Conservation (phyloP, 108 stramenopile genomes). For the Fragilaria crotonensis region DNA sequence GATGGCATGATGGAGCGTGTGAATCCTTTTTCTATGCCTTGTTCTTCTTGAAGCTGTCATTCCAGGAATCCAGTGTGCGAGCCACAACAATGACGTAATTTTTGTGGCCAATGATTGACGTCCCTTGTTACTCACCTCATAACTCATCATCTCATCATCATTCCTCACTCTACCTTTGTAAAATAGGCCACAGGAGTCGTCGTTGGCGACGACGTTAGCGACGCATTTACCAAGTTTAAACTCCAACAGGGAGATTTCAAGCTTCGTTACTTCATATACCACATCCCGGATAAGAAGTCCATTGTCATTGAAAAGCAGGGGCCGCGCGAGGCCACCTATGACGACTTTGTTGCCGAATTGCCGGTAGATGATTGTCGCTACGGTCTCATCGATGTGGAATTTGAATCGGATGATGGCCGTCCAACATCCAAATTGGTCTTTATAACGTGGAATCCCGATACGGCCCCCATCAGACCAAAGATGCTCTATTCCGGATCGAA, state of each 20-base stretch:
- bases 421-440: slow-evolving; percentile 89
- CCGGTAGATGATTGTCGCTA: slow-evolving; percentile 91
- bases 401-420: slow-evolving; percentile 81
- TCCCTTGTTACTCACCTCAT: too few species aligned
- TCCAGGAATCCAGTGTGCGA: too few species aligned
- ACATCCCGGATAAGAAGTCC: slow-evolving; percentile 75
- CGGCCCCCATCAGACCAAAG: slow-evolving; percentile 76
- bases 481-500: slow-evolving; percentile 94
- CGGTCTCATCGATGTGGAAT: slow-evolving; percentile 87
- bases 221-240: slow-evolving; percentile 77
- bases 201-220: slow-evolving; percentile 60
- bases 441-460: slow-evolving; percentile 93
- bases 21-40: too few species aligned
- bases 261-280: slow-evolving; percentile 76
- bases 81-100: too few species aligned
- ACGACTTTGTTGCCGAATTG: slow-evolving; percentile 71
- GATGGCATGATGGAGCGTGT: too few species aligned
- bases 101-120: too few species aligned
- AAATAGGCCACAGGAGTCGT: slow-evolving; percentile 84
- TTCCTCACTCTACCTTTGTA: too few species aligned
- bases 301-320: slow-evolving; percentile 71
- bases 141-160: too few species aligned
- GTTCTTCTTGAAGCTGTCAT: too few species aligned
- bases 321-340: slow-evolving; percentile 51
- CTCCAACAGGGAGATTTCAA: slow-evolving; percentile 62